A percentile compares a stretch with the other conserved stretches of the same genome.
phyloP scores from a whole-genome alignment of 306 rosid genomes.

The Prunus salicina region DNA sequence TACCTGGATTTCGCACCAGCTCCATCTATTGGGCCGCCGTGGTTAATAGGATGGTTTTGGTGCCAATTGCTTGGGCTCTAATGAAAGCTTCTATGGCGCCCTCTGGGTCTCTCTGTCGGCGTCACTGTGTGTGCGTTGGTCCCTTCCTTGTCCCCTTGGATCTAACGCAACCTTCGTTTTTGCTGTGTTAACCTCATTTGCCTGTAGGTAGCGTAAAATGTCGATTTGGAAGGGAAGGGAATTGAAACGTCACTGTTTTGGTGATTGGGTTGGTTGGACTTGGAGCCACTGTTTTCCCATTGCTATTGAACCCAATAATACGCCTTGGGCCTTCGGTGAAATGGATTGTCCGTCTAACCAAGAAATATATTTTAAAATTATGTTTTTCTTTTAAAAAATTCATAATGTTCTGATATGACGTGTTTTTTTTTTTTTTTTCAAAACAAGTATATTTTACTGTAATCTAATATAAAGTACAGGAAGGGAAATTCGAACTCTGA shows the following conservation, averaged over 20 bases:
- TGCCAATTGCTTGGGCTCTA: conserved; percentile 9
- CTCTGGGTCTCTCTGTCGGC: not conserved
- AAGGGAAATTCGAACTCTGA: too few relatives aligned
- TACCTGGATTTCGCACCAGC: conserved; percentile 39
- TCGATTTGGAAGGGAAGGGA: not conserved
- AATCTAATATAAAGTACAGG: too few relatives aligned
- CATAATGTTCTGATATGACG: too few relatives aligned
- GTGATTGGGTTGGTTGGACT: not conserved
- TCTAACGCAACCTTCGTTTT: conserved; percentile 39
- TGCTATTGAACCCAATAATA: not conserved
- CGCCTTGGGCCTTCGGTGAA: not conserved
- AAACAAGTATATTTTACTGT: too few relatives aligned
- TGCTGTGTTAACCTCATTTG: not conserved
- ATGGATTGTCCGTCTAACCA: too few relatives aligned
- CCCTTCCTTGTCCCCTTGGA: conserved; percentile 15
- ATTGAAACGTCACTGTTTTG: conserved; percentile 1
- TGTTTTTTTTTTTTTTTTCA: too few relatives aligned
- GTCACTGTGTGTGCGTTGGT: not conserved
- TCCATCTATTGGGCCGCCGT: conserved; percentile 22
- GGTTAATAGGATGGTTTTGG: not conserved
- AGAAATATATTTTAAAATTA: too few relatives aligned
- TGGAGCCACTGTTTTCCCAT: not conserved
- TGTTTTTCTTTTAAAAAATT: too few relatives aligned
- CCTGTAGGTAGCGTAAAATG: conserved; percentile 9
- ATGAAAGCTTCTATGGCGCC: not conserved